Evolutionary conservation across 2,329 filamentous ascomycete species (phyloP), one percentile per base, ranked within the genome.

Genomic region (Arachnomyces sp.): DNA sequence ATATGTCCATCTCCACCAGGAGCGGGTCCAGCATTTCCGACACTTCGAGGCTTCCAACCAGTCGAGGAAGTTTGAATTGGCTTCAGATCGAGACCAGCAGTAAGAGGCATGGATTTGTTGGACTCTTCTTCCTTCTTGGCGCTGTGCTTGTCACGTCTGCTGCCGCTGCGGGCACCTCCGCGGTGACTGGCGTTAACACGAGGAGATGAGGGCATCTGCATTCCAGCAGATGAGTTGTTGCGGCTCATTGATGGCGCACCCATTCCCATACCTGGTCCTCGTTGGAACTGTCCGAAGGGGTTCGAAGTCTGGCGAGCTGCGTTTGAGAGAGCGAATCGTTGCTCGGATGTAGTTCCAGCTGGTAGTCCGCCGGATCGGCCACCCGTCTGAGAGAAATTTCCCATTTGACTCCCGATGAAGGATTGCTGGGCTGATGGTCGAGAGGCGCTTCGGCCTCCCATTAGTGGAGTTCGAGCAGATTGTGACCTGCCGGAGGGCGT

Each of bases 51-150:
- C 69, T 94, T 94, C 92, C 92, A 98, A 38, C 92, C 90, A 42
- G 68, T 76, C n/a, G 75, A 51, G 0, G 87, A 82, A 31, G 79
- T 66, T 44, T 77, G 70, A 37, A 96, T 83, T 37, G 84, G 80
- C 69, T 90, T 86, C 49, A 98, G 67, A 1, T 94, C 84, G 69
- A 78, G 72, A 51, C 84, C 82, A 44, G 81, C 79, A 43, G 90
- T 95, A 49, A 96, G 78, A 58, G 92, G 90, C 88, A 96, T 95
- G 49, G 77, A 79, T 73, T 87, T 88, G 59, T 84, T 81, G 57
- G 77, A 73, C 59, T 88, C 78, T 28, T 77, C 76, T 38, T 74
- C 68, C 50, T 88, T 82, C 45, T 70, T 73, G 55, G 68, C 69
- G 7, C 58, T 49, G 12, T 62, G 57, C 49, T 73, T 73, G 29